Evolutionary conservation across 345 rosid genomes (phyloP).

Genomic region (Hypericum perforatum): DNA sequence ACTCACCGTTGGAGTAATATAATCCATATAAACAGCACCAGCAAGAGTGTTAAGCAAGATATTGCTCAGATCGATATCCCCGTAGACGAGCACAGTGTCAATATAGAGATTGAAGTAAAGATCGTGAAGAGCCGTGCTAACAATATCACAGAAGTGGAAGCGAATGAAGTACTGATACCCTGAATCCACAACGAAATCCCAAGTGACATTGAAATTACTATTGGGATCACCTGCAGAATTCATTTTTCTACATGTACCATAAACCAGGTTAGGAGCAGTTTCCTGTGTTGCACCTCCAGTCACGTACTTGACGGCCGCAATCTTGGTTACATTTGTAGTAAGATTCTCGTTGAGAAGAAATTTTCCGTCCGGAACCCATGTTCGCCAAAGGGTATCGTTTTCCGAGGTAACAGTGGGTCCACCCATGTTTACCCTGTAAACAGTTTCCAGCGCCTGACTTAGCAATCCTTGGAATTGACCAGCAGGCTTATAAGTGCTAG

Average conservation of each 20-base stretch:
- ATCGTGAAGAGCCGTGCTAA: constrained; percentile 33
- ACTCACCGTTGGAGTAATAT: constrained; percentile 25
- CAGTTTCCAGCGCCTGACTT: constrained; percentile 62
- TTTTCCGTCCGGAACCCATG: constrained; percentile 59
- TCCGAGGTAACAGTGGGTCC: constrained; percentile 40
- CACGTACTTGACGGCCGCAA: constrained; percentile 39
- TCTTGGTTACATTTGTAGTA: constrained; percentile 30
- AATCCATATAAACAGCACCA: constrained; percentile 45
- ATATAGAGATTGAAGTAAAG: constrained; percentile 71
- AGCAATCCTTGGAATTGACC: constrained; percentile 36
- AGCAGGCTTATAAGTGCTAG: constrained; percentile 12
- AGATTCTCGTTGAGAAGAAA: constrained; percentile 30
- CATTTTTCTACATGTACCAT: constrained; percentile 62
- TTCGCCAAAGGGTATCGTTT: constrained; percentile 71
- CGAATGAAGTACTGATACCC: constrained; percentile 67
- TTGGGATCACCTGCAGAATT: constrained; percentile 35
- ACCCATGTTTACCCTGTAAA: constrained; percentile 83
- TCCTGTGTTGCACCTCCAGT: constrained; percentile 39
- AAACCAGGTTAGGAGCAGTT: constrained; percentile 55
- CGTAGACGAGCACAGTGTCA: constrained; percentile 34
- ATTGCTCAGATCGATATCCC: constrained; percentile 44
- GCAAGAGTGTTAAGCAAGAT: constrained; percentile 20
- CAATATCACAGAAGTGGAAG: constrained; percentile 82
- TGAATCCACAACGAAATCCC: constrained; percentile 56
- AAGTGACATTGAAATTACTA: constrained; percentile 67